Conservation (phyloP, 345 rosid genomes). For the Citrus mangshanensis region DNA sequence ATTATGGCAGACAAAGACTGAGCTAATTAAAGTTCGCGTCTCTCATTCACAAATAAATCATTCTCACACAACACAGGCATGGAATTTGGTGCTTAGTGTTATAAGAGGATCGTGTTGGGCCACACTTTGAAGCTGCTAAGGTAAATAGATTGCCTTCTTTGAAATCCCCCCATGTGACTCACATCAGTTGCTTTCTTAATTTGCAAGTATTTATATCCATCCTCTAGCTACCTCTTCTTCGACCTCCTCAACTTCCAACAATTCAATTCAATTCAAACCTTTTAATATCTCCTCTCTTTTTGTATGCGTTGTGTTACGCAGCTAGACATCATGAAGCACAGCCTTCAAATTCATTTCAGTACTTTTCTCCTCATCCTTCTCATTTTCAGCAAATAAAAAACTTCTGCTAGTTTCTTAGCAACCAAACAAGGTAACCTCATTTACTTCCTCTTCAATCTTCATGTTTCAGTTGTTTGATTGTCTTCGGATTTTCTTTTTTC, state of each 20-base stretch:
- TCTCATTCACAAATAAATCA: not conserved
- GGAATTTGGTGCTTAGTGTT: not conserved
- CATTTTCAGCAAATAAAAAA: constrained; percentile 18
- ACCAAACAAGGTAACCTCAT: constrained; percentile 24
- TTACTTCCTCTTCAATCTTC: constrained; percentile 3
- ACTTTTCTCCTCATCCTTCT: constrained; percentile 36
- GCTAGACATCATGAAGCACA: constrained; percentile 44
- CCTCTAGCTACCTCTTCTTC: not conserved
- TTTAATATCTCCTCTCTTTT: not conserved
- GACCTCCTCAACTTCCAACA: constrained; percentile 2
- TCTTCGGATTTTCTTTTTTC: too few relatives aligned
- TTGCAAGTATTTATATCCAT: constrained; percentile 34
- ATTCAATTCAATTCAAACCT: not conserved
- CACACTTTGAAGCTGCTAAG: not conserved
- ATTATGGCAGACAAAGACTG: constrained; percentile 26
- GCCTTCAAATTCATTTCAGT: constrained; percentile 13
- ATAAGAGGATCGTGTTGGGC: not conserved
- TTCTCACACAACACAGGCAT: not conserved
- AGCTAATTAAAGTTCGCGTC: not conserved
- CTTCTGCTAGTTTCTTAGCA: constrained; percentile 32
- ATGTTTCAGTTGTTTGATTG: not conserved
- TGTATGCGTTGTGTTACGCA: not conserved
- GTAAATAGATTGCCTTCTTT: not conserved
- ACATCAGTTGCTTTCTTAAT: not conserved
- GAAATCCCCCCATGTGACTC: constrained; percentile 16